Percentiles rank a stretch among this genome's conserved stretches.
Evolutionary conservation across 2,329 filamentous ascomycete genomes (phyloP).

Genomic region (Cladosporium velox): DNA sequence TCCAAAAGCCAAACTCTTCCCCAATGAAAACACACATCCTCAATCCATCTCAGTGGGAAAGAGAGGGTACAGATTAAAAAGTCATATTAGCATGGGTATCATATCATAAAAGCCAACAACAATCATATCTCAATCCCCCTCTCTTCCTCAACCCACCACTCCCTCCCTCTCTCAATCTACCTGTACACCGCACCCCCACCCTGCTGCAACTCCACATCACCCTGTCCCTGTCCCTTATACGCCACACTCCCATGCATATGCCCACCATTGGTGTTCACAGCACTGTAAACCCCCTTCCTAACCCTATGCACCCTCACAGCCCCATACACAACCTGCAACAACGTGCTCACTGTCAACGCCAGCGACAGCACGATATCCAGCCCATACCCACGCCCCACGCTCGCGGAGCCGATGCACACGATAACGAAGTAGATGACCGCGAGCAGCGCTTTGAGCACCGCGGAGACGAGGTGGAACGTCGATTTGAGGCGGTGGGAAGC

Average conservation of each 20-base stretch:
- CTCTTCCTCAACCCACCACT: not conserved
- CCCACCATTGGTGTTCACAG: not conserved
- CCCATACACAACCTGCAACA: constrained; percentile 45
- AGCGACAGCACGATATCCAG: constrained; percentile 28
- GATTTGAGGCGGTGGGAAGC: constrained; percentile 30
- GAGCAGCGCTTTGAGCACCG: constrained; percentile 29
- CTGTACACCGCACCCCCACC: not conserved
- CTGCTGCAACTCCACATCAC: not conserved
- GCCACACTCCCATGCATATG: not conserved
- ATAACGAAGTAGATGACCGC: constrained; percentile 32
- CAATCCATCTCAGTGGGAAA: not conserved
- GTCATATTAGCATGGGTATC: constrained; percentile 7
- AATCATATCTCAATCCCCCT: not conserved
- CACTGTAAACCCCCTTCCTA: constrained; percentile 37
- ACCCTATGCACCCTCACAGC: constrained; percentile 40
- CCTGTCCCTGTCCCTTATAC: not conserved
- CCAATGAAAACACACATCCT: not conserved
- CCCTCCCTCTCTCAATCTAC: not conserved
- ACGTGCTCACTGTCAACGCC: constrained; percentile 41
- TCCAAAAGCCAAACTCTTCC: not conserved
- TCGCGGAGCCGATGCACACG: constrained; percentile 23
- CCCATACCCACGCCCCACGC: constrained; percentile 2
- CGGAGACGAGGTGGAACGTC: constrained; percentile 29
- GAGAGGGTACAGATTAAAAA: not conserved
- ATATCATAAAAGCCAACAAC: not conserved